Percentiles rank a stretch among this genome's conserved stretches.
These are phyloP conservation scores for Magnolia changhungtana DNA, from an alignment of 164 flowering plant species.

Conservation along the genomic window DNA sequence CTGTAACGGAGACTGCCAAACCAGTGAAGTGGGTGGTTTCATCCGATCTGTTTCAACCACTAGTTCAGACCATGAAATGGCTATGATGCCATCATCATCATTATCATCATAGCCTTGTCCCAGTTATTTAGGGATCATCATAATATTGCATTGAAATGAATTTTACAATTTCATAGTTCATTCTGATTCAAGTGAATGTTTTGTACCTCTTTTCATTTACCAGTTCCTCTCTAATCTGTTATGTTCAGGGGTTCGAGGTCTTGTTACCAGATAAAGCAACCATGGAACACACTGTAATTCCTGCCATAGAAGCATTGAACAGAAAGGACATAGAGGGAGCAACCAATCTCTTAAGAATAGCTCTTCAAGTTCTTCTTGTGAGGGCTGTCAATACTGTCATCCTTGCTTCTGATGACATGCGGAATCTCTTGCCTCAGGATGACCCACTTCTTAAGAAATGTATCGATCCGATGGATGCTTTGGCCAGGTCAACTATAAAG, in stretches of 20 bases:
- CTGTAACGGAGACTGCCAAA: not conserved
- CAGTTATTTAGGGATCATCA: not conserved
- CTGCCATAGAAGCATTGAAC: conserved; percentile 50
- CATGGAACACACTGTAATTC: conserved; percentile 53
- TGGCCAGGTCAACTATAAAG: conserved; percentile 50
- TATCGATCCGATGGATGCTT: conserved; percentile 59
- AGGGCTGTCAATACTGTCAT: conserved; percentile 55
- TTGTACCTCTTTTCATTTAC: not conserved
- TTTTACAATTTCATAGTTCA: not conserved
- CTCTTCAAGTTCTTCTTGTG: conserved; percentile 54
- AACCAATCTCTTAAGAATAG: conserved; percentile 53
- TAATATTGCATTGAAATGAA: not conserved
- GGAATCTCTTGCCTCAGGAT: conserved; percentile 43
- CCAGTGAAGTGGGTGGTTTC: not conserved
- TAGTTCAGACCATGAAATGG: not conserved
- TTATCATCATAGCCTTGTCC: not conserved
- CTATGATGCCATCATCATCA: not conserved
- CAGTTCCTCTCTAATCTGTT: not conserved
- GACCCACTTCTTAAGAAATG: conserved; percentile 61
- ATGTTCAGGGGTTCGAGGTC: conserved; percentile 62
- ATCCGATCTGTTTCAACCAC: not conserved
- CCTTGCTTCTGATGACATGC: conserved; percentile 62
- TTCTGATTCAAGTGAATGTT: not conserved
- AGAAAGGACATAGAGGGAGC: conserved; percentile 66
- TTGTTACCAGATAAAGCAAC: conserved; percentile 60